A percentile compares a stretch with the other conserved stretches of the same genome.
Conservation (phyloP, 2,329 filamentous ascomycete genomes). For the Colletotrichum higginsianum region DNA sequence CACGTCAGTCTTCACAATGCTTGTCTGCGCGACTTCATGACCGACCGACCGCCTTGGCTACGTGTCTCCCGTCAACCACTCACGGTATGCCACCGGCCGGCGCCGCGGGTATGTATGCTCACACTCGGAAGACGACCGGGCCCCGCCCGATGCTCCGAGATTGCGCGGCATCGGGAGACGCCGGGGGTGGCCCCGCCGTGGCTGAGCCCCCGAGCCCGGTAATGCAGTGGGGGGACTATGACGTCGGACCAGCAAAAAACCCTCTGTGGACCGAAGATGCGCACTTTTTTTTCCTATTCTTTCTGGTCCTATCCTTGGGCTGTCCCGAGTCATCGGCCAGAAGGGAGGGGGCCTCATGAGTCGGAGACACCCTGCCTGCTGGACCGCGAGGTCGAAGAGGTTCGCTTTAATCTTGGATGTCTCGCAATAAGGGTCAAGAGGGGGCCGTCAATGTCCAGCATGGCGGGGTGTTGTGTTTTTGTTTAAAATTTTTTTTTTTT, state of each 20-base stretch:
- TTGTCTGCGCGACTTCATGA: no score
- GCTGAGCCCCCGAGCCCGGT: neutral
- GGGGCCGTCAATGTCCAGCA: neutral
- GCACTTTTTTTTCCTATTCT: neutral
- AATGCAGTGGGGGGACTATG: no score
- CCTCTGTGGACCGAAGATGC: neutral
- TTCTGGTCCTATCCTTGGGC: neutral
- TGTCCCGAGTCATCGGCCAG: neutral
- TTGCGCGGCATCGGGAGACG: neutral
- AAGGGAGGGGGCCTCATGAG: neutral
- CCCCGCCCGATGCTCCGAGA: neutral
- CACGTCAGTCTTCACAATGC: no score
- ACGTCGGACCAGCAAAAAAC: neutral
- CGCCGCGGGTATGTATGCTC: neutral
- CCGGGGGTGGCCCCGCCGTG: constrained; percentile 5
- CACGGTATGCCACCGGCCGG: neutral
- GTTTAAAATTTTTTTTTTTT: no score
- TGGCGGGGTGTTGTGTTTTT: no score
- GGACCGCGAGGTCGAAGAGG: neutral
- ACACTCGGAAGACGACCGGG: neutral
- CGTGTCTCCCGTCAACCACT: no score
- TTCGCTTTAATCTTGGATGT: neutral
- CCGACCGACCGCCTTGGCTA: no score
- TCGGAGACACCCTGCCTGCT: neutral
- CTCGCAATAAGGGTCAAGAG: neutral